phyloP scores from a whole-genome alignment of 257 asterid species.

The Ehretia macrophylla region DNA sequence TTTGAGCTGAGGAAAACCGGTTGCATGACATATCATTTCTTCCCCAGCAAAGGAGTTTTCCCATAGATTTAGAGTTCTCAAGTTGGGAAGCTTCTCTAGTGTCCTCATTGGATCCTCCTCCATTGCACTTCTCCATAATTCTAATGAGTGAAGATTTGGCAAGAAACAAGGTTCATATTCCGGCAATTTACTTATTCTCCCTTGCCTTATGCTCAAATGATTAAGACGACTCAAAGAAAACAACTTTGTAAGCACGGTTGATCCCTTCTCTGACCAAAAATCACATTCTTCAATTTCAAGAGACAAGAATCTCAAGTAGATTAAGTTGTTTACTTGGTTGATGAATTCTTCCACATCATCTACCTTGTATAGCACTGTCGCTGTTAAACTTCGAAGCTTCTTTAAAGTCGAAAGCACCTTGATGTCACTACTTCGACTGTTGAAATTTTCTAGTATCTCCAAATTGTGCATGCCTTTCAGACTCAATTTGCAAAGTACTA shows the following conservation, averaged over 20 bases:
- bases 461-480: not conserved
- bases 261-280: not conserved
- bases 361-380: not conserved
- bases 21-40: not conserved
- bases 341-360: not conserved
- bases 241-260: not conserved
- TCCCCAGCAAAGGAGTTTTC: not conserved
- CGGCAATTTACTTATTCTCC: not conserved
- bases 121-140: not conserved
- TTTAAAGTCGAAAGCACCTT: not conserved
- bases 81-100: slow-evolving; percentile 6
- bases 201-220: not conserved
- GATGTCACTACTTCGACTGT: not conserved
- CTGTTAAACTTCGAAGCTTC: not conserved
- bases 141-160: not conserved
- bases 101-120: not conserved
- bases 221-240: not conserved
- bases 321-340: not conserved
- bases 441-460: slow-evolving; percentile 1
- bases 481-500: not conserved
- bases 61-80: not conserved
- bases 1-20: not conserved
- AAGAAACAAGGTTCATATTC: not conserved
- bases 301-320: not conserved
- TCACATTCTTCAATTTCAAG: not conserved